Evolutionary conservation across 768 basidiomycete genomes (phyloP), one percentile per base, ranked within the genome.

Genomic region (Lentinus brumalis): DNA sequence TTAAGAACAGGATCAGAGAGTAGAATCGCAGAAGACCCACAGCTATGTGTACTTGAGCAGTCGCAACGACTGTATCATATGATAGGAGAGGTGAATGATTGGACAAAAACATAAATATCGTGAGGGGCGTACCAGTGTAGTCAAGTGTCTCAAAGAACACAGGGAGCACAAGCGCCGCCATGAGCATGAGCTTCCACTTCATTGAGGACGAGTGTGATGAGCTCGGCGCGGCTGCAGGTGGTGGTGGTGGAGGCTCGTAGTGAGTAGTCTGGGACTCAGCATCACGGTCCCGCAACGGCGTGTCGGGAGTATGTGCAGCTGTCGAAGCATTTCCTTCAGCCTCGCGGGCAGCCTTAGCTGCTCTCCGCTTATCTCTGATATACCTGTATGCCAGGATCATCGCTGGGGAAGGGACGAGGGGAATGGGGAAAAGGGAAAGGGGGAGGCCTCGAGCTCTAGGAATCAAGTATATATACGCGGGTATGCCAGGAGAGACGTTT

Each of bases 31-130:
- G 5, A 7, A 9, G 15, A 68, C 78, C 50, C 63, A 82, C 80
- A 10, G 82, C 83, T 59, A 83, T 83, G 39, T 76, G 77, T 32
- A 78, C 70, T 57, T 83, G 82, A 3, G 83, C 80, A 14, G 81
- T 83, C 4, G 83, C 82, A 32, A 83, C 80, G 2, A 83, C 82
- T 79, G 49, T 26, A 26, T 26, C 21, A 26, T 26, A 26, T 26
- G 30, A 62, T 41, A 52, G 35, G 49, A 11, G 10, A 21, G 18
- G 2, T n/a, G 40, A 39, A 35, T n/a, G n/a, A n/a, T 29, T 30
- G 12, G 12, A 40, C 30, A 30, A 31, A 18, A 1, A 11, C 29
- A 31, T 41, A 16, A 18, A 16, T 9, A 18, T 44, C 42, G 14
- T 49, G 46, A 49, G 29, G n/a, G 16, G 50, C 65, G 3, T 44